phyloP scores from a whole-genome alignment of 768 basidiomycete genomes.

The Pleurotus salmoneostramineus region DNA sequence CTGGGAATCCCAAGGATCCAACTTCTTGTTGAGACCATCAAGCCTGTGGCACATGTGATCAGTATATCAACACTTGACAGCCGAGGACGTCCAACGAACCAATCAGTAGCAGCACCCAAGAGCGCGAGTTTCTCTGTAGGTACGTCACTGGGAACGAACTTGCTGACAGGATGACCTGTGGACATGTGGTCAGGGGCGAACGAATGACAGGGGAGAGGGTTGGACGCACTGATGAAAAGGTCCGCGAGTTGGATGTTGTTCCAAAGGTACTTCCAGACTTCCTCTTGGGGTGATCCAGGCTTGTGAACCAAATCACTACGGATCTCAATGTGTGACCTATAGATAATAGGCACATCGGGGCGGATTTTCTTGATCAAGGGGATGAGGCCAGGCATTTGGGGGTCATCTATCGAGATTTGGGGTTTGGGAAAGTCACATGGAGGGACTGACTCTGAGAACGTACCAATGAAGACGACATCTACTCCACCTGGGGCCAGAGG shows the following conservation, averaged over 20 bases:
- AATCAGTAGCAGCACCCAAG: constrained; percentile 83
- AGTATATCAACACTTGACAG: too few relatives aligned
- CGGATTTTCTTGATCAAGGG: constrained; percentile 85
- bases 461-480: constrained; percentile 87
- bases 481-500: constrained; percentile 80
- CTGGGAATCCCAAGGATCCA: constrained; percentile 76
- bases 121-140: constrained; percentile 66
- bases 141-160: constrained; percentile 89
- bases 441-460: constrained; percentile 9
- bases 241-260: constrained; percentile 88
- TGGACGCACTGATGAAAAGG: constrained; percentile 74
- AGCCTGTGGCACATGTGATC: constrained; percentile 43
- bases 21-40: constrained; percentile 92
- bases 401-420: constrained; percentile 50
- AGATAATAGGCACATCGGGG: constrained; percentile 85
- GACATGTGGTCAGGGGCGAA: neutral
- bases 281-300: constrained; percentile 78
- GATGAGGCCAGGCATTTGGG: constrained; percentile 93
- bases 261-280: constrained; percentile 95
- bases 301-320: constrained; percentile 83
- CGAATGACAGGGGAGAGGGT: neutral
- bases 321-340: constrained; percentile 94
- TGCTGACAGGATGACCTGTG: constrained; percentile 82
- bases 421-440: neutral
- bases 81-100: constrained; percentile 40